phyloP scores from a whole-genome alignment of 768 basidiomycete species.

The Trametes maxima region DNA sequence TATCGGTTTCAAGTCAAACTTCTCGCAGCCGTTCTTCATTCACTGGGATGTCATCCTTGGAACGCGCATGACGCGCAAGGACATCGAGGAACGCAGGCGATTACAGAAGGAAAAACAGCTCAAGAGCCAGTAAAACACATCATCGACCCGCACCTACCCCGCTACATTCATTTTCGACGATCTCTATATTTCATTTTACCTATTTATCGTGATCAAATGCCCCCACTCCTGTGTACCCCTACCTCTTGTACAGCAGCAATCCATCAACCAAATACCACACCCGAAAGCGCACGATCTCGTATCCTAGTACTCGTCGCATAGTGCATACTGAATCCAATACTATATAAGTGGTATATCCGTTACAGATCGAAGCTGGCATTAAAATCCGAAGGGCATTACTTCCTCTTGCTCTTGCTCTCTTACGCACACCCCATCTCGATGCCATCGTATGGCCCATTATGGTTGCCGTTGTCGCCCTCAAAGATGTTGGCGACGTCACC shows the following conservation, averaged over 20 bases:
- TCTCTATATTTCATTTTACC: too few species aligned
- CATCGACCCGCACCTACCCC: background rate
- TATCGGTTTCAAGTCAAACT: slow-evolving; percentile 93
- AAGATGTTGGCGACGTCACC: slow-evolving; percentile 60
- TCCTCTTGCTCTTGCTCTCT: background rate
- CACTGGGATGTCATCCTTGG: slow-evolving; percentile 90
- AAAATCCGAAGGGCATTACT: background rate
- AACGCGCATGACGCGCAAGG: slow-evolving; percentile 77
- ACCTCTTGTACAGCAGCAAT: too few species aligned
- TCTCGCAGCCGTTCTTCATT: slow-evolving; percentile 92
- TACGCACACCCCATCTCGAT: slow-evolving; percentile 29
- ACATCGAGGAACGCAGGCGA: slow-evolving; percentile 52
- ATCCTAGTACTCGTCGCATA: too few species aligned
- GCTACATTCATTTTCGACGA: background rate
- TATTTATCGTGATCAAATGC: too few species aligned
- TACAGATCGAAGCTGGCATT: background rate
- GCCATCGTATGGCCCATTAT: slow-evolving; percentile 38
- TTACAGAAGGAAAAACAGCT: slow-evolving; percentile 15
- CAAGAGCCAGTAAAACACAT: slow-evolving; percentile 16
- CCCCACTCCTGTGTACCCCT: too few species aligned
- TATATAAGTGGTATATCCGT: background rate
- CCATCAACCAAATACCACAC: too few species aligned
- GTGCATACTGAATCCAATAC: too few species aligned
- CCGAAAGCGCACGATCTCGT: too few species aligned
- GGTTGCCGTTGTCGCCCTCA: slow-evolving; percentile 46